These are phyloP conservation scores for Pythium rishiriense DNA, from an alignment of 352 stramenopile species.

Conservation along the genomic window DNA sequence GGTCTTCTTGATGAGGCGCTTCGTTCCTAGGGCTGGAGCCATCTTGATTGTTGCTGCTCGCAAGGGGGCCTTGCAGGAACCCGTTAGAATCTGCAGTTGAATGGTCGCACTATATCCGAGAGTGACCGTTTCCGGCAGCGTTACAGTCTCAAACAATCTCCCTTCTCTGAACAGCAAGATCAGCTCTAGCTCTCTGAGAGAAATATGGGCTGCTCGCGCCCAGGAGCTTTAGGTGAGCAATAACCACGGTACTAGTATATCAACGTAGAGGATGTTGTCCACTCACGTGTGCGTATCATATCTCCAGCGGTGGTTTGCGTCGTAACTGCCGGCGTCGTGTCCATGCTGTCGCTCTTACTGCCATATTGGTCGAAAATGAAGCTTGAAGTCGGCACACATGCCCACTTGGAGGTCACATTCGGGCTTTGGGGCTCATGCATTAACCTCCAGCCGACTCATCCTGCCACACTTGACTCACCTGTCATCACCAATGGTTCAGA, in stretches of 20 bases:
- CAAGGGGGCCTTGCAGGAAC: not conserved
- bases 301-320: slow-evolving; percentile 39
- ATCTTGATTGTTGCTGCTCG: not conserved
- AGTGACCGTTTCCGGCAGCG: not conserved
- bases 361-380: slow-evolving; percentile 54
- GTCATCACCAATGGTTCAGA: slow-evolving; percentile 26
- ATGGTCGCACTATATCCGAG: not conserved
- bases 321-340: slow-evolving; percentile 35
- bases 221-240: slow-evolving; percentile 41
- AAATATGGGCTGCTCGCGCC: slow-evolving; percentile 59
- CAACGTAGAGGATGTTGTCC: not conserved
- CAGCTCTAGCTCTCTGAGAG: no score
- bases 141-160: not conserved
- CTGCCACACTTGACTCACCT: slow-evolving; percentile 7
- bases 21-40: not conserved
- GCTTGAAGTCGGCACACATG: slow-evolving; percentile 2
- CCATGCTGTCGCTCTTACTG: slow-evolving; percentile 41
- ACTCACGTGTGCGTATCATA: not conserved
- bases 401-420: slow-evolving; percentile 44
- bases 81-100: not conserved
- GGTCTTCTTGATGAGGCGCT: slow-evolving; percentile 15
- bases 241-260: not conserved
- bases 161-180: slow-evolving; percentile 1
- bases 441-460: slow-evolving; percentile 37
- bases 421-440: slow-evolving; percentile 60